Evolutionary conservation across 169 alveolate species (phyloP), one percentile per base, ranked within the genome.

Genomic region (Plasmodium berghei): DNA sequence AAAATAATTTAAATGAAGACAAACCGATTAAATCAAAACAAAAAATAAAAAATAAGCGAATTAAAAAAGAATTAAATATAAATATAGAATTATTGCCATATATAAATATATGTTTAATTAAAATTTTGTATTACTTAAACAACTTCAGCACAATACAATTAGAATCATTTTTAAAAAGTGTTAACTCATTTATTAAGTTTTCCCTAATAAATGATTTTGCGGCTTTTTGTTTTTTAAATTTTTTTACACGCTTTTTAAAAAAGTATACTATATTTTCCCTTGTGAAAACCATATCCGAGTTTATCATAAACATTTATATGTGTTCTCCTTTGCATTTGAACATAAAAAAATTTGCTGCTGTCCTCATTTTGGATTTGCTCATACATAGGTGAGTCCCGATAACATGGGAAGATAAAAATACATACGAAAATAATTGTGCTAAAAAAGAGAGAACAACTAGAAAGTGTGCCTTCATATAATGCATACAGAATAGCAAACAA

Each of bases 91-190:
- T 83, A 83, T 62, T 83, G 67, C 66, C 28, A 62, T 83, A 83
- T 83, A 83, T 83, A 22, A 83, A 83, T 28, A 83, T 83, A 18
- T 83, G 90, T 49, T 69, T 83, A 67, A 66, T 83, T 67, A 83
- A 83, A 83, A 83, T 83, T 67, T 67, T 83, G 22, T 83, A 83
- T 71, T 83, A 55, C 72, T 54, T 83, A 72, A 83, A 83, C 49
- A 83, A 83, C 67, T 83, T 83, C 49, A 83, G 69, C 62, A 66
- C 67, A 83, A 69, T 67, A 55, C 90, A 83, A 34, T 42, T 83
- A 72, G 90, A 80, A 61, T 66, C 49, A 24, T 80, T 80, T 67
- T 67, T 80, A 80, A 80, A 67, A 56, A 66, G 90, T 80, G 90
- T 80, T 26, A 80, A 80, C 26, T 80, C 80, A 10, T 80, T 80